phyloP scores from a whole-genome alignment of 1,284 basidiomycete species.

The Gastroboletus turbinatus region DNA sequence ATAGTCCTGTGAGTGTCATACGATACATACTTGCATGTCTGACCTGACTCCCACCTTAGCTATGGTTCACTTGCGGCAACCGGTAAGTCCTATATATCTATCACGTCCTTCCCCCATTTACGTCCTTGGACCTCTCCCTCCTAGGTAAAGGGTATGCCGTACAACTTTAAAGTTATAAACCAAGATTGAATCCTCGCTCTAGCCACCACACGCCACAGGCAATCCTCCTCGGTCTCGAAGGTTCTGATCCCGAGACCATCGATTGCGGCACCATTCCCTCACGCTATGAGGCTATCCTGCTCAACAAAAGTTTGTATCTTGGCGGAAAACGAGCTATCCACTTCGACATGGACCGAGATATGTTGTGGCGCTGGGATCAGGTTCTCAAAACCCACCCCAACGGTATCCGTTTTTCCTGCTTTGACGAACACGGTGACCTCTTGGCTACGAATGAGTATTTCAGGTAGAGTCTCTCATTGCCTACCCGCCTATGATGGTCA shows the following conservation, averaged over 20 bases:
- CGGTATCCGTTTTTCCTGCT: conserved; percentile 91
- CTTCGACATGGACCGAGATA: conserved; percentile 87
- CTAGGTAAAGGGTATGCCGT: conserved; percentile 73
- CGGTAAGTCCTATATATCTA: conserved; percentile 41
- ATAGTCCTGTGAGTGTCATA: conserved; percentile 68
- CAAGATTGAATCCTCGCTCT: conserved; percentile 7
- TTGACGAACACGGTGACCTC: conserved; percentile 77
- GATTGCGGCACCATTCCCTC: conserved; percentile 78
- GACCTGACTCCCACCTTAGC: conserved; percentile 35
- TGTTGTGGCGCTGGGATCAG: conserved; percentile 89
- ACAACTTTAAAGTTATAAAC: not conserved
- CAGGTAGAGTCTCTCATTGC: conserved; percentile 39
- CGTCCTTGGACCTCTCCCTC: conserved; percentile 25
- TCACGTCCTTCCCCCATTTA: conserved; percentile 13
- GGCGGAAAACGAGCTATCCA: conserved; percentile 73
- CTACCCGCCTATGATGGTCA: not conserved
- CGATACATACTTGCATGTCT: not conserved
- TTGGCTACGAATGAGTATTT: conserved; percentile 96
- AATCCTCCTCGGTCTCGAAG: conserved; percentile 88
- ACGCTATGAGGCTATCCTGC: conserved; percentile 70
- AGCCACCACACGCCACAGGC: conserved; percentile 96
- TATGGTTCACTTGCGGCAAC: conserved; percentile 80
- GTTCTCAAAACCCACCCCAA: conserved; percentile 83
- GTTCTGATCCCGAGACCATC: conserved; percentile 83
- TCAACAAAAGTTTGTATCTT: conserved; percentile 66